Evolutionary conservation across 371 early-diverging fungal species (phyloP).

Genomic region (Choanephora cucurbitarum): DNA sequence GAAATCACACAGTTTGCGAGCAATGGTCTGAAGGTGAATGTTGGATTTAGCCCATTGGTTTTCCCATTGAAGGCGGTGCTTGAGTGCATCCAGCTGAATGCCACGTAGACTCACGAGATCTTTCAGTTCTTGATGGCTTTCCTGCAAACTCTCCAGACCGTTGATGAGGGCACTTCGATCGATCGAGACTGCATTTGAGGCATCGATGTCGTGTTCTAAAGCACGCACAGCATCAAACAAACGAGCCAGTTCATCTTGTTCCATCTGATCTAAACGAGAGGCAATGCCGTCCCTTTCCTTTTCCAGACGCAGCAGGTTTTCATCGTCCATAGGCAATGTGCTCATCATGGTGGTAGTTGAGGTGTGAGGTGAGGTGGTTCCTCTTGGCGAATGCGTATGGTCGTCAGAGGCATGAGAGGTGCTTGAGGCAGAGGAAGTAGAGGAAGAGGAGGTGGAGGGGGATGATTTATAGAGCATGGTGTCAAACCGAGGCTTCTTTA

Average conservation of each 20-base stretch:
- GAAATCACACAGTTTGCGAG: conserved; percentile 48
- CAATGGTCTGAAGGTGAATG: conserved; percentile 38
- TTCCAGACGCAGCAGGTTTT: conserved; percentile 40
- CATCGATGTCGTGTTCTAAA: conserved; percentile 43
- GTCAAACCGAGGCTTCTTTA: conserved; percentile 26
- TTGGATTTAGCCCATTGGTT: conserved; percentile 37
- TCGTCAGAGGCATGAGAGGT: neutral
- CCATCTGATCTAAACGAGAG: conserved; percentile 32
- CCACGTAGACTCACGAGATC: conserved; percentile 24
- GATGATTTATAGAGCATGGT: conserved; percentile 10
- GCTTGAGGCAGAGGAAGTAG: neutral
- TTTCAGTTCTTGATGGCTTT: conserved; percentile 26
- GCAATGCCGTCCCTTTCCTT: conserved; percentile 48
- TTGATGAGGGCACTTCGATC: conserved; percentile 36
- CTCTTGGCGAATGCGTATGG: too few relatives aligned
- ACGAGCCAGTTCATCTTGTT: conserved; percentile 40
- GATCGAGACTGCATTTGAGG: conserved; percentile 38
- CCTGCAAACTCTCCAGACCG: conserved; percentile 30
- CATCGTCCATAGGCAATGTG: conserved; percentile 20
- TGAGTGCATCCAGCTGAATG: conserved; percentile 32
- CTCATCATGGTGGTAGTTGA: neutral
- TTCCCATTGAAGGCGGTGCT: conserved; percentile 42
- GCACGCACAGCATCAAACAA: conserved; percentile 30
- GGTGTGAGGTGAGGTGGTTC: neutral
- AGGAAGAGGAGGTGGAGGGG: neutral